These are phyloP conservation scores for Aurantiochytrium sp. DNA, from an alignment of 108 stramenopile species.

Conservation along the genomic window DNA sequence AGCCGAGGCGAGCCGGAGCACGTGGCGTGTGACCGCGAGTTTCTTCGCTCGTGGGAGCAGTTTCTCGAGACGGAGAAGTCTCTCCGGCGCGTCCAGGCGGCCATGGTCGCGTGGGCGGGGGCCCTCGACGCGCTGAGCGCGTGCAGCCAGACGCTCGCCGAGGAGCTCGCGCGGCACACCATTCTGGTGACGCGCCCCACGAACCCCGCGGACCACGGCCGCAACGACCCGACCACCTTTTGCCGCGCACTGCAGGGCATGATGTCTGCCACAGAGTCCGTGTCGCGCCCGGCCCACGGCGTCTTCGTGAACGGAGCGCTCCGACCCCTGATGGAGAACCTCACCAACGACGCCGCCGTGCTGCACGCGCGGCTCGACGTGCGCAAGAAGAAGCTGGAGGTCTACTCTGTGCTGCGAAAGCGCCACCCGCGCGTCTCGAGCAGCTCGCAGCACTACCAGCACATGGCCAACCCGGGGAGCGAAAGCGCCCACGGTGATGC, in stretches of 20 bases:
- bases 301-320: neutral
- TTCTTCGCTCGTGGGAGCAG: neutral
- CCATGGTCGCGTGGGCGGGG: slow-evolving; percentile 20
- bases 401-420: neutral
- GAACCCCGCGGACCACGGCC: neutral
- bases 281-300: neutral
- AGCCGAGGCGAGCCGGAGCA: neutral
- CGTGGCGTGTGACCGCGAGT: neutral
- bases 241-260: neutral
- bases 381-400: neutral
- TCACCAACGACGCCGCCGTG: neutral
- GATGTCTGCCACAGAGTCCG: neutral
- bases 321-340: neutral
- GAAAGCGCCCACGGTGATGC: neutral
- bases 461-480: neutral
- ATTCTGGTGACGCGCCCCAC: neutral
- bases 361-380: neutral
- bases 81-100: neutral
- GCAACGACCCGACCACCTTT: neutral
- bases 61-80: neutral
- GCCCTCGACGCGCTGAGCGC: neutral
- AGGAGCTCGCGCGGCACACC: slow-evolving; percentile 18
- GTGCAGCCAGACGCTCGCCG: slow-evolving; percentile 19
- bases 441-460: neutral
- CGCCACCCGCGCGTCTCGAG: neutral